phyloP scores from a whole-genome alignment of 306 rosid species.

The Medicago truncatula region DNA sequence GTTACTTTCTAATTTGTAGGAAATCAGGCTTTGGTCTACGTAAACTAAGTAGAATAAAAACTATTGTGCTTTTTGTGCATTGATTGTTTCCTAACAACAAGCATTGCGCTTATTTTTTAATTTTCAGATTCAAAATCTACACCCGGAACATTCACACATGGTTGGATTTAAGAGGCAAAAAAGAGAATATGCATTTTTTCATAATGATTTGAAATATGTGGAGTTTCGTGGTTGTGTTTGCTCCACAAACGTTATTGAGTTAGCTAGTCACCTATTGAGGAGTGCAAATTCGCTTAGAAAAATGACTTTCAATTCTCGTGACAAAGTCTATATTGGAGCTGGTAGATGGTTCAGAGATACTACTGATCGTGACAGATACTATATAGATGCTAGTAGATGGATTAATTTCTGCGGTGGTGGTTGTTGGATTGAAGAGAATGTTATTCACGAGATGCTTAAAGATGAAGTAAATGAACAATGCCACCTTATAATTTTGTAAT shows the following conservation, averaged over 20 bases:
- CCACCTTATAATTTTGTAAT: too few relatives aligned
- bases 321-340: too few relatives aligned
- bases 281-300: background rate
- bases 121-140: background rate
- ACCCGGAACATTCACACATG: background rate
- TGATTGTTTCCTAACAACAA: too few relatives aligned
- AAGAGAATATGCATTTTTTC: background rate
- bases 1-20: too few relatives aligned
- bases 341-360: too few relatives aligned
- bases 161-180: background rate
- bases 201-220: background rate
- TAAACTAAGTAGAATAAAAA: too few relatives aligned
- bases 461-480: background rate
- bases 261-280: background rate
- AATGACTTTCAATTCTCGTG: background rate
- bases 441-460: background rate
- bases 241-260: background rate
- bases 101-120: too few relatives aligned
- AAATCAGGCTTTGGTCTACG: too few relatives aligned
- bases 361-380: too few relatives aligned
- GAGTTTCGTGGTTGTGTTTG: background rate
- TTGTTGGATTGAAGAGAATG: background rate
- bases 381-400: too few relatives aligned
- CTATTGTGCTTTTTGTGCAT: too few relatives aligned
- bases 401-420: too few relatives aligned